Conservation (phyloP, 305 asterid genomes). For the Fraxinus velutina region DNA sequence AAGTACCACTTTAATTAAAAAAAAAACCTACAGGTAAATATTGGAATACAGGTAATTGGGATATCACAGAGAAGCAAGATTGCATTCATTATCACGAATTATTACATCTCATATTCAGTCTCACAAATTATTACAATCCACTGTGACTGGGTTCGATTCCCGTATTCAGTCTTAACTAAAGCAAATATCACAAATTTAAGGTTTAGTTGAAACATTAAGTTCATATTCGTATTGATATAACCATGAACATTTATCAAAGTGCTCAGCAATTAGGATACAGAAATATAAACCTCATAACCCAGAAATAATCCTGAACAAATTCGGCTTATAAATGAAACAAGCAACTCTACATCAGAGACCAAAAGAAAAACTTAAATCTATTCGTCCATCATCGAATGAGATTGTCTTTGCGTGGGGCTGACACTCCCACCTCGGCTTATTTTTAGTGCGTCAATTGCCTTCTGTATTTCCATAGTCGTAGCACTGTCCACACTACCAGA, state of each 20-base stretch:
- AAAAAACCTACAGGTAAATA: too few species aligned
- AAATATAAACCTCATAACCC: neutral
- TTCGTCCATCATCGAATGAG: conserved; percentile 50
- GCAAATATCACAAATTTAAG: neutral
- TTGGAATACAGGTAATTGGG: neutral
- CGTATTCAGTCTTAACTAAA: neutral
- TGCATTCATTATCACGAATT: neutral
- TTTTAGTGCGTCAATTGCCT: conserved; percentile 76
- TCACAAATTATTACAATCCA: neutral
- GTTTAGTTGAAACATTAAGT: neutral
- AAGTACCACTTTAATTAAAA: too few species aligned
- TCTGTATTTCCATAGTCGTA: conserved; percentile 91
- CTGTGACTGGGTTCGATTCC: neutral
- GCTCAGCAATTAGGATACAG: neutral
- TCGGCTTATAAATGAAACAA: neutral
- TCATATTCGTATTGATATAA: neutral
- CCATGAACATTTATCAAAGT: neutral
- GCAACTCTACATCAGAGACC: conserved; percentile 1
- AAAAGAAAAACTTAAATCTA: conserved; percentile 3
- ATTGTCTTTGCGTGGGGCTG: conserved; percentile 78
- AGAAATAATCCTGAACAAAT: neutral
- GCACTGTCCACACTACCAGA: conserved; percentile 99
- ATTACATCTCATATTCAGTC: neutral
- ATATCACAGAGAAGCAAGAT: neutral
- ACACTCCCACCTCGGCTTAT: conserved; percentile 85